Percentiles rank a stretch among this genome's conserved stretches.
Conservation (phyloP, 2,329 filamentous ascomycete genomes). For the Phymatotrichopsis omnivora region DNA sequence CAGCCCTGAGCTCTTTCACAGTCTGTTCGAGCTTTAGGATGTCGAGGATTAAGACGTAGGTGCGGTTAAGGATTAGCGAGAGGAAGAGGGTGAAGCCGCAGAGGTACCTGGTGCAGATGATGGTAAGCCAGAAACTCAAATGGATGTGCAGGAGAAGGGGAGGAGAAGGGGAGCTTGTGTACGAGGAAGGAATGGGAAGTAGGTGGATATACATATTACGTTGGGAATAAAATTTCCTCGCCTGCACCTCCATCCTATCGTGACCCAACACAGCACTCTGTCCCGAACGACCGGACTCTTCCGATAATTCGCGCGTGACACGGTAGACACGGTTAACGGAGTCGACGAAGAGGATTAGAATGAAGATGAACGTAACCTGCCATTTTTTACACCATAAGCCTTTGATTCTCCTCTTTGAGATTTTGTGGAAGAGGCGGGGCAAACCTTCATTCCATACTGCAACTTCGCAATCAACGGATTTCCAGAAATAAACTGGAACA, state of each 20-base stretch:
- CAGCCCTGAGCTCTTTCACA: conserved; percentile 66
- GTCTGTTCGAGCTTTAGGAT: conserved; percentile 86
- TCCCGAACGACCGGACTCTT: conserved; percentile 33
- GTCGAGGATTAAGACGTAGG: conserved; percentile 94
- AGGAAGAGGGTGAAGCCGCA: conserved; percentile 99
- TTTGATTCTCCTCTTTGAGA: neutral
- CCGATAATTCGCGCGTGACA: conserved; percentile 77
- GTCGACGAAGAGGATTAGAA: conserved; percentile 94
- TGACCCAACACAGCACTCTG: conserved; percentile 67
- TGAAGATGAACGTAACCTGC: conserved; percentile 97
- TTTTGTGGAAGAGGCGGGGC: conserved; percentile 9
- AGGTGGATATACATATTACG: conserved; percentile 65
- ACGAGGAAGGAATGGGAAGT: neutral
- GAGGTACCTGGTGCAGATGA: conserved; percentile 51
- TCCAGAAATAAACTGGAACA: conserved; percentile 94
- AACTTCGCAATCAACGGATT: conserved; percentile 77
- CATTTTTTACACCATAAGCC: neutral
- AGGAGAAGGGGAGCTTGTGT: neutral
- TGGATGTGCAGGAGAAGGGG: neutral
- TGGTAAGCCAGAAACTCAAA: conserved; percentile 3
- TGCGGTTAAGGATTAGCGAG: conserved; percentile 96
- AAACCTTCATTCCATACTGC: conserved; percentile 88
- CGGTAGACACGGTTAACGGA: conserved; percentile 88
- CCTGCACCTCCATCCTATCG: conserved; percentile 96
- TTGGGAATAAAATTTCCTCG: conserved; percentile 99